phyloP scores from a whole-genome alignment of 345 rosid species.

The rapeseed (Brassica napus) region Da-Ae NC_063446.1:30581501-30582000 shows the following conservation, averaged over 20 bases:
- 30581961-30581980: no score
- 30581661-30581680: not conserved
- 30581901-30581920: no score
- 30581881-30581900: no score
- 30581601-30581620: slow-evolving; percentile 62
- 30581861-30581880: slow-evolving; percentile 7
- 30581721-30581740: slow-evolving; percentile 39
- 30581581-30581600: slow-evolving; percentile 71
- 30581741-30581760: slow-evolving; percentile 44
- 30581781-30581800: not conserved
- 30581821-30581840: slow-evolving; percentile 13
- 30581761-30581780: slow-evolving; percentile 44
- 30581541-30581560: slow-evolving; percentile 46
- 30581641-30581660: not conserved
- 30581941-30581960: no score
- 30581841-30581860: slow-evolving; percentile 29
- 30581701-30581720: slow-evolving; percentile 5
- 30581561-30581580: slow-evolving; percentile 46
- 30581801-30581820: not conserved
- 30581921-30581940: no score
- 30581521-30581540: slow-evolving; percentile 20
- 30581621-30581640: slow-evolving; percentile 10
- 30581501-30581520: slow-evolving; percentile 13
- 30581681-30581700: slow-evolving; percentile 4
- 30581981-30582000: no score